Conservation (phyloP, 768 basidiomycete species). For the Lactifluus pinguis region DNA sequence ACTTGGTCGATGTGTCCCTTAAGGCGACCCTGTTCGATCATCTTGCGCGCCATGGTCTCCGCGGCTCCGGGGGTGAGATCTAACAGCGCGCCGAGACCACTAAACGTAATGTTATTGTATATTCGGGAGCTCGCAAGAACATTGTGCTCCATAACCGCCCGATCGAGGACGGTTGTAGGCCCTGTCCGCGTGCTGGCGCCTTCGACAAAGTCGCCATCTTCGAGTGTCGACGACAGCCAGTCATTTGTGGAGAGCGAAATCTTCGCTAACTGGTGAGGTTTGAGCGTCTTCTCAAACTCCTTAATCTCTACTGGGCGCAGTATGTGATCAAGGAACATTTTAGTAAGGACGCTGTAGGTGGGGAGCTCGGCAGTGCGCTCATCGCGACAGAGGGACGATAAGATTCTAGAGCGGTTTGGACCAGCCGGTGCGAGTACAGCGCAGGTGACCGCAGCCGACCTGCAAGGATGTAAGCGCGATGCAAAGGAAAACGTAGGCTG, state of each 20-base stretch:
- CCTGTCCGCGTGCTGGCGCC: conserved; percentile 70
- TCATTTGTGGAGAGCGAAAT: conserved; percentile 80
- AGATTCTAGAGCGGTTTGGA: conserved; percentile 86
- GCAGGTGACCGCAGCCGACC: conserved; percentile 88
- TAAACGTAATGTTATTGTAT: conserved; percentile 95
- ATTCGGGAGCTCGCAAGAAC: conserved; percentile 93
- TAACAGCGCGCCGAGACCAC: conserved; percentile 83
- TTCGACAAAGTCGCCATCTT: conserved; percentile 47
- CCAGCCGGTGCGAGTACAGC: conserved; percentile 96
- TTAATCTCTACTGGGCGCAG: conserved; percentile 83
- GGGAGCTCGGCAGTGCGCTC: conserved; percentile 77
- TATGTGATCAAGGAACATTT: conserved; percentile 99
- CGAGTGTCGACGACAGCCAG: conserved; percentile 57
- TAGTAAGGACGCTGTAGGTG: conserved; percentile 84
- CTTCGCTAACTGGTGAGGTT: conserved; percentile 91
- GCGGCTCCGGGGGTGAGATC: conserved; percentile 88
- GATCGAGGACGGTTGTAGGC: conserved; percentile 90
- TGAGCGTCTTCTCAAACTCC: conserved; percentile 79
- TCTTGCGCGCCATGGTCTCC: conserved; percentile 94
- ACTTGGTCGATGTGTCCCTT: conserved; percentile 95
- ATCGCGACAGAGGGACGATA: conserved; percentile 90
- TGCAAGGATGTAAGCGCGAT: conserved; percentile 24
- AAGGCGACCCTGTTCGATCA: conserved; percentile 96
- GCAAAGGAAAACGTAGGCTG: not conserved
- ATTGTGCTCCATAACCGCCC: conserved; percentile 99